Conservation (phyloP, 495 filamentous ascomycete species). For the Podospora australis region DNA sequence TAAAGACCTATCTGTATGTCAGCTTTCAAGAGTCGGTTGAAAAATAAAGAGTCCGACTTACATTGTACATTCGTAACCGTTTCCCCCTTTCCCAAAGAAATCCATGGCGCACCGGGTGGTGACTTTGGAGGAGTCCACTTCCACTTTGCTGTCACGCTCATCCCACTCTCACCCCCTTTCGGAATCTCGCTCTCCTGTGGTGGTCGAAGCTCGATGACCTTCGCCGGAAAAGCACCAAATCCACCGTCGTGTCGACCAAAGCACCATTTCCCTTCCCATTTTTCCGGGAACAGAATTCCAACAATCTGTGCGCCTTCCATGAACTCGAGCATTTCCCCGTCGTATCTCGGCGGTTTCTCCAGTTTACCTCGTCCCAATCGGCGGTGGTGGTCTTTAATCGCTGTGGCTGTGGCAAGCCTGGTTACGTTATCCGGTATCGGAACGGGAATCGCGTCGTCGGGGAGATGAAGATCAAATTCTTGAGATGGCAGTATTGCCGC, state of each 20-base stretch:
- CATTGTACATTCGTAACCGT: conserved; percentile 33
- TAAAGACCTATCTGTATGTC: conserved; percentile 20
- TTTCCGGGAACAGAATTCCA: conserved; percentile 39
- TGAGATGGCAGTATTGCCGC: conserved; percentile 11
- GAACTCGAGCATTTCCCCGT: conserved; percentile 36
- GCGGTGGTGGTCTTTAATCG: conserved; percentile 27
- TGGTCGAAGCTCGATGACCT: conserved; percentile 27
- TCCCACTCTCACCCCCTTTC: conserved; percentile 21
- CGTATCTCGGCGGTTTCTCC: conserved; percentile 29
- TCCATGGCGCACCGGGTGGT: conserved; percentile 23
- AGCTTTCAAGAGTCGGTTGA: neutral
- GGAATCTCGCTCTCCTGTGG: conserved; percentile 27
- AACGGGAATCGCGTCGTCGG: conserved; percentile 23
- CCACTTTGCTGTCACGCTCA: conserved; percentile 37
- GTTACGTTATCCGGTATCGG: conserved; percentile 29
- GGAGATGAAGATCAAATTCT: conserved; percentile 40
- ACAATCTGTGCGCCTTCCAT: conserved; percentile 37
- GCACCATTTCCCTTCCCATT: conserved; percentile 40
- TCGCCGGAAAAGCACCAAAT: conserved; percentile 36
- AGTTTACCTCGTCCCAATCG: conserved; percentile 22
- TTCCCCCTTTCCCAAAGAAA: conserved; percentile 39
- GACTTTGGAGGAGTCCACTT: conserved; percentile 32
- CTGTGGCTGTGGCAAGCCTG: conserved; percentile 27
- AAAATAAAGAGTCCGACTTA: conserved; percentile 3
- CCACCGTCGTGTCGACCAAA: conserved; percentile 41